Evolutionary conservation across 495 filamentous ascomycete species (phyloP).

Genomic region (Podospora conica): DNA sequence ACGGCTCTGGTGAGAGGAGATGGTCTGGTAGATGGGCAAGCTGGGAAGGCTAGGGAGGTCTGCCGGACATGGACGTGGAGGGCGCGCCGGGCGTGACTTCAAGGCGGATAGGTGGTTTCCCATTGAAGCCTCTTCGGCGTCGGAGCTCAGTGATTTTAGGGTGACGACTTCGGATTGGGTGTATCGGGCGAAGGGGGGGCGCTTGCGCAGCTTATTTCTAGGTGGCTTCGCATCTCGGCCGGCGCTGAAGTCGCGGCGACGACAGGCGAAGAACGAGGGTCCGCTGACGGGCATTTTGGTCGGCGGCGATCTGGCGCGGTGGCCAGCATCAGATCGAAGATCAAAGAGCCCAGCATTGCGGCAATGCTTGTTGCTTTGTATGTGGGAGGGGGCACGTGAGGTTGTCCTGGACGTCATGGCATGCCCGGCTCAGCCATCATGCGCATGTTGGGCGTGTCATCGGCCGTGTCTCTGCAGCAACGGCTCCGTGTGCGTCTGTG

Average conservation of each 20-base stretch:
- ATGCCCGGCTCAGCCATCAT: not conserved
- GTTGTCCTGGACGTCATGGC: not conserved
- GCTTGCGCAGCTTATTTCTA: slow-evolving; percentile 16
- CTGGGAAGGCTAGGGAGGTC: slow-evolving; percentile 15
- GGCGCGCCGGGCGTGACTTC: slow-evolving; percentile 8
- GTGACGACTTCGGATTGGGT: not conserved
- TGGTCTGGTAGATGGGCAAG: slow-evolving; percentile 15
- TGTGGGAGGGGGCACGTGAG: not conserved
- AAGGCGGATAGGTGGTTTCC: slow-evolving; percentile 2
- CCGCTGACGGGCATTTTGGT: not conserved
- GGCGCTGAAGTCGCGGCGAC: not conserved
- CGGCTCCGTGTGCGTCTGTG: not conserved
- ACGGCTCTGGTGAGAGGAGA: not conserved
- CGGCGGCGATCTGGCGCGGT: not conserved
- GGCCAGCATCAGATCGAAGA: not conserved
- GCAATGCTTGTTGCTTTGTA: not conserved
- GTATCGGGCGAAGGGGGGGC: not conserved
- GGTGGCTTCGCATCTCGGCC: not conserved
- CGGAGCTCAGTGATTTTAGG: not conserved
- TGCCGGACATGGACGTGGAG: slow-evolving; percentile 2
- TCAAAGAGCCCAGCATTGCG: not conserved
- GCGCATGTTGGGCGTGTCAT: not conserved
- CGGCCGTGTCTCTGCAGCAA: not conserved
- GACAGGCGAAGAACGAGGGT: not conserved
- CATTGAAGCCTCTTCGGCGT: slow-evolving; percentile 2